Conservation (phyloP, 1,284 basidiomycete species). For the Puccinia triticina region DNA sequence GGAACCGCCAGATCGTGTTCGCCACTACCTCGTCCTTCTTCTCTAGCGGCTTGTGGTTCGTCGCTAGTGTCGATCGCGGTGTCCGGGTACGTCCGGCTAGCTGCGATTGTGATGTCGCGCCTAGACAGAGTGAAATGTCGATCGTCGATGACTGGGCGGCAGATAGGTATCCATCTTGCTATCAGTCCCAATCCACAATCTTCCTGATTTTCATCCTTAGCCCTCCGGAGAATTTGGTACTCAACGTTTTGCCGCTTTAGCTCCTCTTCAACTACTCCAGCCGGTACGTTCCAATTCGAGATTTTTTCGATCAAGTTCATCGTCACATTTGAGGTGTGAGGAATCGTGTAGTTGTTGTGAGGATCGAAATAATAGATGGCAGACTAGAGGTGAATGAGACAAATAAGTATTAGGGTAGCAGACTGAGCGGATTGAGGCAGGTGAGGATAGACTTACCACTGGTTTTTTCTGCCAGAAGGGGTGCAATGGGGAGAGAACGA, state of each 20-base stretch:
- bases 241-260: slow-evolving; percentile 91
- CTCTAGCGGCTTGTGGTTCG: slow-evolving; percentile 68
- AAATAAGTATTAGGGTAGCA: background rate
- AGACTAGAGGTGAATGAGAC: slow-evolving; percentile 54
- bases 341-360: slow-evolving; percentile 62
- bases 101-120: slow-evolving; percentile 79
- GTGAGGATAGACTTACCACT: slow-evolving; percentile 30
- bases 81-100: slow-evolving; percentile 72
- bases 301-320: slow-evolving; percentile 84
- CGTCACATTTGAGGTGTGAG: slow-evolving; percentile 76
- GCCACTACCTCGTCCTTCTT: slow-evolving; percentile 99
- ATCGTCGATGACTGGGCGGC: slow-evolving; percentile 81
- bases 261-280: slow-evolving; percentile 86
- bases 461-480: slow-evolving; percentile 52
- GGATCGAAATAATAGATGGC: slow-evolving; percentile 64
- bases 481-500: slow-evolving; percentile 48
- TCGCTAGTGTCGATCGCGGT: slow-evolving; percentile 49
- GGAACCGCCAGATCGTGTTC: slow-evolving; percentile 96
- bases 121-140: slow-evolving; percentile 90
- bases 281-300: slow-evolving; percentile 87
- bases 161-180: background rate
- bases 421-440: background rate
- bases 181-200: slow-evolving; percentile 14
- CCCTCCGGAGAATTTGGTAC: slow-evolving; percentile 54
- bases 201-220: slow-evolving; percentile 17